Percentiles rank a stretch among this genome's conserved stretches.
These are phyloP conservation scores for Yamadazyma kitorensis DNA, from an alignment of 805 yeast species.

Conservation along the genomic window DNA sequence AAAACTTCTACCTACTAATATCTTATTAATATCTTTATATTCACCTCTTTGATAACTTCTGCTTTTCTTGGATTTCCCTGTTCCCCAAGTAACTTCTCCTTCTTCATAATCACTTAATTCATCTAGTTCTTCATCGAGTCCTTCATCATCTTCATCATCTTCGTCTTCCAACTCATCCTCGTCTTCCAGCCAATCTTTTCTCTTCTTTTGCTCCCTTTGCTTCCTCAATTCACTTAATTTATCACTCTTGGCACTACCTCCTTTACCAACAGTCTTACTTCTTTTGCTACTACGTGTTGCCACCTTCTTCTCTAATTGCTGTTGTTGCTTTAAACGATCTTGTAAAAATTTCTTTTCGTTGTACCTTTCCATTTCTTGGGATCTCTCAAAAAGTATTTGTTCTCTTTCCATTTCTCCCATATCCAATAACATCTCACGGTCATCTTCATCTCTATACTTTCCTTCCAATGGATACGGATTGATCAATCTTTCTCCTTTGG, in stretches of 20 bases:
- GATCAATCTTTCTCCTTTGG: conserved; percentile 34
- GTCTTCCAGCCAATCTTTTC: conserved; percentile 39
- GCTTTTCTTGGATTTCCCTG: conserved; percentile 17
- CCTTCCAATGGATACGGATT: conserved; percentile 95
- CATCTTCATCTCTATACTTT: conserved; percentile 79
- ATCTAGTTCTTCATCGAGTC: conserved; percentile 22
- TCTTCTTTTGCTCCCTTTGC: conserved; percentile 65
- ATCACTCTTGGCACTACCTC: conserved; percentile 40
- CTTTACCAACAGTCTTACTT: conserved; percentile 25
- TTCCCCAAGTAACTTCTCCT: conserved; percentile 36
- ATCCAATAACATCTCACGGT: conserved; percentile 58
- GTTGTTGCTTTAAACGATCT: conserved; percentile 68
- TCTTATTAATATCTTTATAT: conserved; percentile 63
- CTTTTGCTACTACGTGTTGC: conserved; percentile 41
- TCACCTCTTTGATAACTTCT: conserved; percentile 37
- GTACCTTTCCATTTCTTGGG: conserved; percentile 85
- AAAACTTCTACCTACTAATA: conserved; percentile 74
- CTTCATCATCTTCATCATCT: conserved; percentile 44
- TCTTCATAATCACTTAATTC: conserved; percentile 19
- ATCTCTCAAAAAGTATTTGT: conserved; percentile 84
- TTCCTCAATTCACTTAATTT: conserved; percentile 71
- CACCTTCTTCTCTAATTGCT: conserved; percentile 15
- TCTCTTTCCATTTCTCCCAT: conserved; percentile 95
- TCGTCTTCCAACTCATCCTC: conserved; percentile 37
- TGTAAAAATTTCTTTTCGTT: conserved; percentile 82